These are phyloP conservation scores for Adansonia grandidieri DNA, from an alignment of 441 rosid genomes.

Conservation along the genomic window DNA sequence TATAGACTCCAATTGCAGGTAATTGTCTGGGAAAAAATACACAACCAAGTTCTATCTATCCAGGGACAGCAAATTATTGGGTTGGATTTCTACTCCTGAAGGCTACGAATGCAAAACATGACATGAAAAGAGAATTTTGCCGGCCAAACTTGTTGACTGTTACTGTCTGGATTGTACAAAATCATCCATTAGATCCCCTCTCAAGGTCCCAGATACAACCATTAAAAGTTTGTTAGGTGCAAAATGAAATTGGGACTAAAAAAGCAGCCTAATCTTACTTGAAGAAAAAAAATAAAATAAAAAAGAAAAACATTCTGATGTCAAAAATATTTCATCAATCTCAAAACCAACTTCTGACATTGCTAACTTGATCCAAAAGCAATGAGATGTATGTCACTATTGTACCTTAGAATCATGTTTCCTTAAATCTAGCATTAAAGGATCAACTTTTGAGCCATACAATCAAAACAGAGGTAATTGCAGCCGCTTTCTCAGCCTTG, in stretches of 20 bases:
- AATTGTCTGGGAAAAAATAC: background rate
- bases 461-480: constrained; percentile 5
- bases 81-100: background rate
- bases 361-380: background rate
- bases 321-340: background rate
- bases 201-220: background rate
- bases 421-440: constrained; percentile 13
- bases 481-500: constrained; percentile 39
- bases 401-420: constrained; percentile 33
- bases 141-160: background rate
- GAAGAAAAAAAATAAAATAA: background rate
- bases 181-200: background rate
- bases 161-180: background rate
- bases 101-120: background rate
- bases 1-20: background rate
- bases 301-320: background rate
- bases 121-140: background rate
- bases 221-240: background rate
- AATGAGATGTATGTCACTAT: background rate
- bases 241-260: background rate
- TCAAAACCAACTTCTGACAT: background rate
- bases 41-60: background rate
- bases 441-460: constrained; percentile 8
- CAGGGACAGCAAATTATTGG: background rate
- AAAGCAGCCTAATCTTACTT: background rate